Evolutionary conservation across 75 land plant genomes (phyloP).

Genomic region (Picea sitchensis): DNA sequence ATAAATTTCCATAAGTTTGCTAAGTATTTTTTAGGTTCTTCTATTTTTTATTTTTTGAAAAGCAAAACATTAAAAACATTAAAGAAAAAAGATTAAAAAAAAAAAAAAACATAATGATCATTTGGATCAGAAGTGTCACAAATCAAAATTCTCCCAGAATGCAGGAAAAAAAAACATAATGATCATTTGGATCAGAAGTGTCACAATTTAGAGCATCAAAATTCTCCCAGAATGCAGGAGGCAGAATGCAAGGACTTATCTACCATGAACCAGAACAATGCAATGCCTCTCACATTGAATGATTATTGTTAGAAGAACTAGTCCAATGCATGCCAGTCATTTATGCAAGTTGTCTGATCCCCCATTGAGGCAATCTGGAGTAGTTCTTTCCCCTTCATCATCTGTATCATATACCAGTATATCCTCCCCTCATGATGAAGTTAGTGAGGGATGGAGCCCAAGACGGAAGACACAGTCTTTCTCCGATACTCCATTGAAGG

Average conservation of each 20-base stretch:
- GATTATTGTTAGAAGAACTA: constrained; percentile 84
- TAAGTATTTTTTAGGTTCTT: too few species aligned
- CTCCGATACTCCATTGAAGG: constrained; percentile 19
- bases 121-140: too few species aligned
- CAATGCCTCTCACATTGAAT: constrained; percentile 38
- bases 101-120: too few species aligned
- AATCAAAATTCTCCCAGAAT: too few species aligned
- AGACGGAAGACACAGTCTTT: constrained; percentile 10
- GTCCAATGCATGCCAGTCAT: constrained; percentile 79
- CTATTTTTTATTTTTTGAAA: too few species aligned
- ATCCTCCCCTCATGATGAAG: constrained; percentile 8
- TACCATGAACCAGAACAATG: neutral
- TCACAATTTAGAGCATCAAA: too few species aligned
- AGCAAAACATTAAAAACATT: too few species aligned
- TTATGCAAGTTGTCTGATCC: constrained; percentile 50
- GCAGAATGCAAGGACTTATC: neutral
- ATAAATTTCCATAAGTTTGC: too few species aligned
- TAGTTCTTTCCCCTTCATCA: constrained; percentile 30
- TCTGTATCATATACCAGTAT: constrained; percentile 45
- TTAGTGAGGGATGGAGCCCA: constrained; percentile 29
- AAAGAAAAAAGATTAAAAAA: too few species aligned
- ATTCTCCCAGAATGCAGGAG: neutral
- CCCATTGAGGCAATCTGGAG: constrained; percentile 22
- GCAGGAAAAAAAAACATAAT: too few species aligned
- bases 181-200: too few species aligned